These are phyloP conservation scores for Termitomyces heimii DNA, from an alignment of 768 basidiomycete genomes.

Conservation along the genomic window DNA sequence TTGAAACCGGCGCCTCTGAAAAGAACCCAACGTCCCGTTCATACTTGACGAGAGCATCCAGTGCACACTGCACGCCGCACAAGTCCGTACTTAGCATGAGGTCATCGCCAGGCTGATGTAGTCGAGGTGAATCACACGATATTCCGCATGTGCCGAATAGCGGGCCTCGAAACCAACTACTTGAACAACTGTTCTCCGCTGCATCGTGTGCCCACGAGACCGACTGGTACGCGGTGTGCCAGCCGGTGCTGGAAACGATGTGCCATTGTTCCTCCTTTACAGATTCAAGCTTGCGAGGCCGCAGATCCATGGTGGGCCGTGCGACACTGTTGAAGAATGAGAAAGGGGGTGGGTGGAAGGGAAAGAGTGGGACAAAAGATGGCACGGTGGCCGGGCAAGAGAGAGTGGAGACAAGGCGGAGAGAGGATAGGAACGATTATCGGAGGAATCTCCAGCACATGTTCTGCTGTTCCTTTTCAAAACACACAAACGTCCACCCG, in stretches of 20 bases:
- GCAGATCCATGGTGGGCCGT: slow-evolving; percentile 19
- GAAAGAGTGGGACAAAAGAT: slow-evolving; percentile 19
- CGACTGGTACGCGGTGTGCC: slow-evolving; percentile 31
- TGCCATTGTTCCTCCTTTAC: slow-evolving; percentile 33
- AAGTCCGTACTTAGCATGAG: slow-evolving; percentile 32
- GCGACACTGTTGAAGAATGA: slow-evolving; percentile 4
- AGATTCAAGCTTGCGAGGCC: slow-evolving; percentile 13
- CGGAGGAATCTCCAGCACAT: slow-evolving; percentile 26
- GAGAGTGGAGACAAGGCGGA: slow-evolving; percentile 14
- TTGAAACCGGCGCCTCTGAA: slow-evolving; percentile 10
- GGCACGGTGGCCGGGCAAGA: slow-evolving; percentile 24
- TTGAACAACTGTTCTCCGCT: slow-evolving; percentile 17
- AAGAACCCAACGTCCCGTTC: slow-evolving; percentile 38
- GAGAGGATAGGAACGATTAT: slow-evolving; percentile 20
- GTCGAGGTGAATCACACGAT: slow-evolving; percentile 7
- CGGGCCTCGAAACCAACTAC: slow-evolving; percentile 27
- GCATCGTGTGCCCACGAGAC: slow-evolving; percentile 35
- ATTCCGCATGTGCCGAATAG: slow-evolving; percentile 18
- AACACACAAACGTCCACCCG: slow-evolving; percentile 21
- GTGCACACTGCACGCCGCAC: slow-evolving; percentile 31
- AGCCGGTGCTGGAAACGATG: slow-evolving; percentile 31
- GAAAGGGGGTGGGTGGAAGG: not conserved
- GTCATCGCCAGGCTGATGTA: slow-evolving; percentile 8
- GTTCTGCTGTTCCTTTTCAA: slow-evolving; percentile 16
- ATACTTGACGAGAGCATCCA: slow-evolving; percentile 31